phyloP scores from a whole-genome alignment of 495 filamentous ascomycete genomes.

The Trichoderma gamsii region DNA sequence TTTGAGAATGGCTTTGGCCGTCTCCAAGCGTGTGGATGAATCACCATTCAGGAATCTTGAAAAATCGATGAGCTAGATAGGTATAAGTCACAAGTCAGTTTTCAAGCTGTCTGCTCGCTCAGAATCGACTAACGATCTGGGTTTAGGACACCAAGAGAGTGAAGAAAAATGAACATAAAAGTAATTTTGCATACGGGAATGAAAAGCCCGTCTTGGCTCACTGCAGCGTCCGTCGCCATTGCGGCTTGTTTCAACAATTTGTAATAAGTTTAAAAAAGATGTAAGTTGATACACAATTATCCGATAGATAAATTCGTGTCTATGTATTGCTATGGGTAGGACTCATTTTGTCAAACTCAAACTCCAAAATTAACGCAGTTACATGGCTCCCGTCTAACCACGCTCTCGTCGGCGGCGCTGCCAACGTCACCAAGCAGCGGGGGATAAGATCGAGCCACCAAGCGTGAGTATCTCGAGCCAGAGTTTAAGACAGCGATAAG shows the following conservation, averaged over 20 bases:
- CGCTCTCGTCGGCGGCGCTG: neutral
- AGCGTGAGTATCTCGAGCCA: neutral
- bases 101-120: no score
- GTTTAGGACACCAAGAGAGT: no score
- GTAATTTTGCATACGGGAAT: slow-evolving; percentile 50
- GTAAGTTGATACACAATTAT: neutral
- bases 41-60: slow-evolving; percentile 62
- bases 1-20: slow-evolving; percentile 63
- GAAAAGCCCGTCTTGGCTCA: slow-evolving; percentile 58
- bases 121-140: no score
- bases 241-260: neutral
- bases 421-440: neutral
- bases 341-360: neutral
- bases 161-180: no score
- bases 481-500: neutral
- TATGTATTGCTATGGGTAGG: neutral
- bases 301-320: neutral
- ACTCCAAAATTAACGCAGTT: neutral
- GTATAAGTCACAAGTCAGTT: neutral
- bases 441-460: neutral
- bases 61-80: slow-evolving; percentile 73
- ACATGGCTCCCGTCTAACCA: neutral
- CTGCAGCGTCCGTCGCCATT: slow-evolving; percentile 48
- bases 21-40: slow-evolving; percentile 53
- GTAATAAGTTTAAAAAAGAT: neutral